A percentile compares a stretch with the other conserved stretches of the same genome.
phyloP scores from a whole-genome alignment of 495 filamentous ascomycete species.

The Clavariopsis aquatica region DNA sequence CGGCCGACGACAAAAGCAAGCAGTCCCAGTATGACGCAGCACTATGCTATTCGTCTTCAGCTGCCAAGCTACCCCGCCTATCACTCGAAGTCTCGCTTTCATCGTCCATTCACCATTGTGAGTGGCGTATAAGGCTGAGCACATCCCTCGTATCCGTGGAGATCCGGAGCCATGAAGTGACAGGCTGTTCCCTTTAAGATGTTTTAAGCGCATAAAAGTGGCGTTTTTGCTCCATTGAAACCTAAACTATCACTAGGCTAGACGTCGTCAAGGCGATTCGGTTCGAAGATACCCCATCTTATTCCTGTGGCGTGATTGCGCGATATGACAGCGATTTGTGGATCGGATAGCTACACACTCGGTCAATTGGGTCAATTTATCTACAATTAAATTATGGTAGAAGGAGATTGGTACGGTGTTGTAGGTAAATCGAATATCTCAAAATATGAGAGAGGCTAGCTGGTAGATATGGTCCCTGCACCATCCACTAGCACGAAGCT shows the following conservation, averaged over 20 bases:
- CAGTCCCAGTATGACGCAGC: not conserved
- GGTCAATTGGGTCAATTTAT: not conserved
- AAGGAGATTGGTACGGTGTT: not conserved
- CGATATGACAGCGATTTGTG: not conserved
- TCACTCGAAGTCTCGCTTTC: not conserved
- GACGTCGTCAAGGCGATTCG: not conserved
- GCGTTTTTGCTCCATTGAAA: not conserved
- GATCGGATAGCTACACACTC: not conserved
- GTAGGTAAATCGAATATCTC: not conserved
- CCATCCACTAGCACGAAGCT: not conserved
- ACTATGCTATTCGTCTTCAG: not conserved
- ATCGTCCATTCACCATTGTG: not conserved
- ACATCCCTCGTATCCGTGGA: constrained; percentile 4
- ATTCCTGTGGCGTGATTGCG: constrained; percentile 4
- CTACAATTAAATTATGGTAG: not conserved
- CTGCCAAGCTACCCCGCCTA: constrained; percentile 10
- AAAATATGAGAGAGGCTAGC: too few relatives aligned
- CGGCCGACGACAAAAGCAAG: not conserved
- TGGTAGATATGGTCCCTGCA: not conserved
- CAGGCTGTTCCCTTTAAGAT: not conserved
- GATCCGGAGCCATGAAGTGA: not conserved
- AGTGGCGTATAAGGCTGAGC: constrained; percentile 19
- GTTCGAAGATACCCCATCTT: constrained; percentile 2
- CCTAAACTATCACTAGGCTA: not conserved
- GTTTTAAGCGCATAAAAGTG: constrained; percentile 4